Conservation (phyloP, 2,329 filamentous ascomycete species). For the Fusarium cyanostomum region DNA sequence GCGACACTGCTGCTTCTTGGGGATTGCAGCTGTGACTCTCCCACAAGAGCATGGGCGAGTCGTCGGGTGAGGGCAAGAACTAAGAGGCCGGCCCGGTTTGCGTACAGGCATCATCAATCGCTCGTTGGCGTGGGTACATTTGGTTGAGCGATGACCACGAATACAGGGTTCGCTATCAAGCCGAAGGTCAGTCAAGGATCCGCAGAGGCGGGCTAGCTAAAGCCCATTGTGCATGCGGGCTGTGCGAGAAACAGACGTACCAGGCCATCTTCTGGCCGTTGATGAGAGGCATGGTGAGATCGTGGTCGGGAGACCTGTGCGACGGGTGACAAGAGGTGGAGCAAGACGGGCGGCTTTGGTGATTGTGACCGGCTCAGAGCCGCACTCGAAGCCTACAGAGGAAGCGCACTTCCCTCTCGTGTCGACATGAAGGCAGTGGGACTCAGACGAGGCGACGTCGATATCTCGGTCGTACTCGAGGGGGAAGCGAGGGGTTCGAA, state of each 20-base stretch:
- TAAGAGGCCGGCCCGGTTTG: slow-evolving; percentile 76
- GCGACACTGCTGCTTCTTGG: slow-evolving; percentile 64
- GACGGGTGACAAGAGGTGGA: slow-evolving; percentile 28
- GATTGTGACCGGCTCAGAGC: slow-evolving; percentile 26
- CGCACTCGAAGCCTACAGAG: slow-evolving; percentile 30
- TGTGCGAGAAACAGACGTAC: slow-evolving; percentile 56
- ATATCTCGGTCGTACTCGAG: slow-evolving; percentile 18
- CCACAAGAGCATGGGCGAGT: slow-evolving; percentile 70
- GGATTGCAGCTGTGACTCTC: slow-evolving; percentile 71
- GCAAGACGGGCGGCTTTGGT: slow-evolving; percentile 10
- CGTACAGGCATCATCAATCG: slow-evolving; percentile 75
- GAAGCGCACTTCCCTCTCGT: slow-evolving; percentile 4
- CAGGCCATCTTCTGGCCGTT: slow-evolving; percentile 79
- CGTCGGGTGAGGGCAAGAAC: slow-evolving; percentile 72
- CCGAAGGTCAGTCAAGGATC: slow-evolving; percentile 22
- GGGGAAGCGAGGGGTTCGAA: neutral
- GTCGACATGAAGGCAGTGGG: slow-evolving; percentile 32
- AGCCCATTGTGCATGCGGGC: neutral
- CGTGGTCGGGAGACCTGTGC: slow-evolving; percentile 22
- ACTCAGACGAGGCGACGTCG: slow-evolving; percentile 10
- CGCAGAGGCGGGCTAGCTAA: neutral
- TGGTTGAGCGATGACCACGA: slow-evolving; percentile 78
- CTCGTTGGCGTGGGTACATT: slow-evolving; percentile 74
- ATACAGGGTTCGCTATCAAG: slow-evolving; percentile 73
- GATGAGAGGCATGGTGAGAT: slow-evolving; percentile 69